These are phyloP conservation scores for Silene coronaria DNA, from an alignment of 179 eudicot genomes.

Conservation along the genomic window DNA sequence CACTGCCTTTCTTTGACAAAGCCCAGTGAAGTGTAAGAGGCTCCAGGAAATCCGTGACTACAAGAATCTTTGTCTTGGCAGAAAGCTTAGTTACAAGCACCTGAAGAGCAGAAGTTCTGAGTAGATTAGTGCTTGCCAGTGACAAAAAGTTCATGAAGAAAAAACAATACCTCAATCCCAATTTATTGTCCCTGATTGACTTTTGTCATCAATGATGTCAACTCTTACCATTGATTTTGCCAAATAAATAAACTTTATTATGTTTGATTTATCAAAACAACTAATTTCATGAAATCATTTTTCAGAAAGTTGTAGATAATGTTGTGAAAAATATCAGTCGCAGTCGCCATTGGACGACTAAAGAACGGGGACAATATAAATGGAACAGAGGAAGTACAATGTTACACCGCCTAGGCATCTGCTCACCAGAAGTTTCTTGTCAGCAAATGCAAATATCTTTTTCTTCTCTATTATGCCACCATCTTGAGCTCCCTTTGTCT, in stretches of 20 bases:
- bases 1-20: conserved; percentile 55
- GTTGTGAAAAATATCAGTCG: background rate
- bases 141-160: background rate
- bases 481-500: conserved; percentile 44
- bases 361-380: background rate
- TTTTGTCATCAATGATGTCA: background rate
- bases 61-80: conserved; percentile 51
- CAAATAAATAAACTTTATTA: too few relatives aligned
- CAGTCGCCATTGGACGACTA: too few relatives aligned
- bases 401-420: conserved; percentile 1
- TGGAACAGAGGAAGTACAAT: background rate
- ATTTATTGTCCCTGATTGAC: background rate
- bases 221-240: background rate
- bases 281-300: too few relatives aligned
- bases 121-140: conserved; percentile 1
- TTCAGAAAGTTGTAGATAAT: background rate
- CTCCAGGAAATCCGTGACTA: conserved; percentile 66
- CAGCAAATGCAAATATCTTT: conserved; percentile 55
- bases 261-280: too few relatives aligned
- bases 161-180: background rate
- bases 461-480: conserved; percentile 38
- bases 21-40: conserved; percentile 93
- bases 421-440: conserved; percentile 83
- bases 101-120: conserved; percentile 30
- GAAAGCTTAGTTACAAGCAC: conserved; percentile 62